Evolutionary conservation across 148 eudicot species (phyloP).

Genomic region (Spergularia bocconei): DNA sequence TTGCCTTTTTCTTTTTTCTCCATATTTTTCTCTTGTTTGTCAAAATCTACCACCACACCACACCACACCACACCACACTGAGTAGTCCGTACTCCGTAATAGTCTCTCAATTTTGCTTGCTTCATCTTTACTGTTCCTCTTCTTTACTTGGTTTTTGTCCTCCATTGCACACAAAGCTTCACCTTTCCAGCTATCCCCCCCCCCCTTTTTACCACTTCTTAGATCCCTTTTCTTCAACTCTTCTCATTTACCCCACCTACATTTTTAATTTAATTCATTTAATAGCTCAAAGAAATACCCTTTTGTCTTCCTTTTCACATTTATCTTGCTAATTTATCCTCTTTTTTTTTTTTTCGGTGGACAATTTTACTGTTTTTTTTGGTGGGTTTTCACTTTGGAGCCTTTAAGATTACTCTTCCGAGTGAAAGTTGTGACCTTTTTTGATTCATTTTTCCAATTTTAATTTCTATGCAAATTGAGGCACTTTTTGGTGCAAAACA

Average conservation of each 20-base stretch:
- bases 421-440: conserved; percentile 21
- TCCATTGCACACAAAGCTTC: conserved; percentile 7
- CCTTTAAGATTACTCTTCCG: conserved; percentile 19
- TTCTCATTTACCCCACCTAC: background rate
- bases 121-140: conserved; percentile 5
- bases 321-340: conserved; percentile 7
- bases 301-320: conserved; percentile 27
- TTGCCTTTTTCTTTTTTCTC: too few species aligned
- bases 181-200: too few species aligned
- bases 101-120: background rate
- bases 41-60: too few species aligned
- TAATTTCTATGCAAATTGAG: conserved; percentile 19
- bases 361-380: background rate
- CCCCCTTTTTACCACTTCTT: background rate
- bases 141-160: conserved; percentile 1
- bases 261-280: background rate
- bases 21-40: too few species aligned
- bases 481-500: conserved; percentile 15
- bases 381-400: conserved; percentile 2
- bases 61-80: too few species aligned
- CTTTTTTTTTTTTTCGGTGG: background rate
- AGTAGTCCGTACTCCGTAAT: too few species aligned
- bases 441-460: background rate
- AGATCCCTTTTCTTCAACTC: conserved; percentile 14
- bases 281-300: background rate